These are phyloP conservation scores for Dendrobium catenatum DNA, from an alignment of 106 monocot species.

Conservation along the genomic window DNA sequence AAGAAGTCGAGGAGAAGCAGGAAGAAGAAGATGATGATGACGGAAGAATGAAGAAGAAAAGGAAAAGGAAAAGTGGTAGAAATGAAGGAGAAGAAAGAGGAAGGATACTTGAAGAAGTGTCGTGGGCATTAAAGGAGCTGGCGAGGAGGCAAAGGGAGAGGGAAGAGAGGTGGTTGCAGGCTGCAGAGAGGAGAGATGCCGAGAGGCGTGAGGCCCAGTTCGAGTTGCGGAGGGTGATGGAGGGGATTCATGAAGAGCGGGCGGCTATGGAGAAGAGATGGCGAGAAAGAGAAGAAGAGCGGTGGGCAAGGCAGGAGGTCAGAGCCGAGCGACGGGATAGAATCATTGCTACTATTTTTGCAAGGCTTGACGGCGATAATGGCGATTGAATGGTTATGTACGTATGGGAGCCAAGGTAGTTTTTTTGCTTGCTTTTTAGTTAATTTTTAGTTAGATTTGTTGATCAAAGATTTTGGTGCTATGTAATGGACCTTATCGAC, in stretches of 20 bases:
- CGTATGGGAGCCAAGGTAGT: too few species aligned
- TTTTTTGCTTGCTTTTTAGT: too few species aligned
- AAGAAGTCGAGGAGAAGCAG: slow-evolving; percentile 18
- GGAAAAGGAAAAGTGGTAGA: slow-evolving; percentile 15
- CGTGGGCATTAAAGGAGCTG: slow-evolving; percentile 46
- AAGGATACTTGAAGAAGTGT: slow-evolving; percentile 18
- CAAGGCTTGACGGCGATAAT: slow-evolving; percentile 25
- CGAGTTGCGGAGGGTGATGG: slow-evolving; percentile 57
- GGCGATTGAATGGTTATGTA: too few species aligned
- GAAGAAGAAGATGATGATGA: background rate
- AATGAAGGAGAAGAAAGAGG: background rate
- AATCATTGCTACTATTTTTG: slow-evolving; percentile 39
- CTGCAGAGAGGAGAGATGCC: slow-evolving; percentile 49
- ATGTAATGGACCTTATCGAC: too few species aligned
- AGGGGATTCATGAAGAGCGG: slow-evolving; percentile 40
- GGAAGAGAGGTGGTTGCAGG: slow-evolving; percentile 46
- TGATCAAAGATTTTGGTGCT: too few species aligned
- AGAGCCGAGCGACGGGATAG: slow-evolving; percentile 55
- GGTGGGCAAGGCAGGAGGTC: slow-evolving; percentile 44
- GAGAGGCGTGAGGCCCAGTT: slow-evolving; percentile 50
- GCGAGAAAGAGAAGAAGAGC: slow-evolving; percentile 65
- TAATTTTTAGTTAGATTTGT: too few species aligned
- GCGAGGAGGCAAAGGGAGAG: slow-evolving; percentile 50
- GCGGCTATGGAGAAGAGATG: slow-evolving; percentile 43
- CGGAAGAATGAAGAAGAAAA: slow-evolving; percentile 1